Evolutionary conservation across 495 filamentous ascomycete genomes (phyloP).

Genomic region (Hamigera avellanea): DNA sequence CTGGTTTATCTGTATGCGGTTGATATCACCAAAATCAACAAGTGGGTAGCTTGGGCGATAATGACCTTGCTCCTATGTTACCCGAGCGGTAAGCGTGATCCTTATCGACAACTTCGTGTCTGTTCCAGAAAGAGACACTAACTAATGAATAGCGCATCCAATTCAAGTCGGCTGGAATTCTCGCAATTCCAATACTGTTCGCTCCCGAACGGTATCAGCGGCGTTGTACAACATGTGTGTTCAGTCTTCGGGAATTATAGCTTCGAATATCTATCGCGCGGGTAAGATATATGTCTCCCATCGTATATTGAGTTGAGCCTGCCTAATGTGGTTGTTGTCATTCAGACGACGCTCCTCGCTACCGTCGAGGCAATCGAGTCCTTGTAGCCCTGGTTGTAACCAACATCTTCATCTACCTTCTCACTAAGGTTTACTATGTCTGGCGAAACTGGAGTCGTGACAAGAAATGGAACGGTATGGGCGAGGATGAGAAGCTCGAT

Average conservation of each 20-base stretch:
- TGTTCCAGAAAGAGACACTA: conserved; percentile 12
- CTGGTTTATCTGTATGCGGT: conserved; percentile 40
- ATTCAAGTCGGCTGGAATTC: conserved; percentile 28
- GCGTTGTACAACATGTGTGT: conserved; percentile 45
- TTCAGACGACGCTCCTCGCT: conserved; percentile 47
- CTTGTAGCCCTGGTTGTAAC: conserved; percentile 32
- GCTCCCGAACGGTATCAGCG: conserved; percentile 42
- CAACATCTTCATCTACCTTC: conserved; percentile 29
- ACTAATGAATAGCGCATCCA: conserved; percentile 16
- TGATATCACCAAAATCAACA: conserved; percentile 29
- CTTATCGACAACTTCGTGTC: neutral
- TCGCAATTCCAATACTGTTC: conserved; percentile 45
- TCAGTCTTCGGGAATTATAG: conserved; percentile 39
- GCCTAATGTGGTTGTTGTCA: conserved; percentile 49
- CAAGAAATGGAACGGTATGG: conserved; percentile 19
- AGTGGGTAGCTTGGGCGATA: conserved; percentile 45
- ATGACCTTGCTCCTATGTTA: conserved; percentile 46
- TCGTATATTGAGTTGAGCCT: neutral
- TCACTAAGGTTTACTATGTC: conserved; percentile 32
- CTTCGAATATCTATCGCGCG: conserved; percentile 43
- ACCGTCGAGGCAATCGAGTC: conserved; percentile 38
- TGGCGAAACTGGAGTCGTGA: conserved; percentile 21
- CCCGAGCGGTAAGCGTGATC: conserved; percentile 36
- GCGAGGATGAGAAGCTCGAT: conserved; percentile 10
- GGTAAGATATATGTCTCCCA: conserved; percentile 20